These are phyloP conservation scores for Mucor circinelloides DNA, from an alignment of 371 early-diverging fungal species.

Conservation along the genomic window DNA sequence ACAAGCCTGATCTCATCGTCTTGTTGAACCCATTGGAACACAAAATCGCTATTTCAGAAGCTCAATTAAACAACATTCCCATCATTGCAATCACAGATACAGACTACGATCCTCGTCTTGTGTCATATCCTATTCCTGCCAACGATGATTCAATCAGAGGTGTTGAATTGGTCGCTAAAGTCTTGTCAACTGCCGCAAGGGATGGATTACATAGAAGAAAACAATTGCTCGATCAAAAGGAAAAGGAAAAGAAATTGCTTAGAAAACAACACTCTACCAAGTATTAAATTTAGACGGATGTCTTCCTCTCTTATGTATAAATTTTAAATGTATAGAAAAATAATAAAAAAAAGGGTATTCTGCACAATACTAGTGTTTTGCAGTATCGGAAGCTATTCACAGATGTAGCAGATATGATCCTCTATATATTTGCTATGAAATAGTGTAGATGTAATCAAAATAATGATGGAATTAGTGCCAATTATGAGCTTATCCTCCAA, in stretches of 20 bases:
- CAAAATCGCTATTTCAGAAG: conserved; percentile 81
- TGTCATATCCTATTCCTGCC: conserved; percentile 96
- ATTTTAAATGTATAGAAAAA: conserved; percentile 2
- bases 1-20: conserved; percentile 89
- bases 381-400: no score
- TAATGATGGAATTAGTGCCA: no score
- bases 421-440: no score
- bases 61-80: conserved; percentile 81
- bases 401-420: no score
- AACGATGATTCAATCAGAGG: conserved; percentile 91
- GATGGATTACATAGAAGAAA: conserved; percentile 63
- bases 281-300: background rate
- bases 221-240: conserved; percentile 39
- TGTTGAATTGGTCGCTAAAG: conserved; percentile 83
- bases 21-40: conserved; percentile 86
- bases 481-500: no score
- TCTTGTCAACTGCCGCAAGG: conserved; percentile 77
- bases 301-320: background rate
- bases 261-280: conserved; percentile 22
- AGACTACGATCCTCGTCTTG: conserved; percentile 86
- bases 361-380: no score
- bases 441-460: no score
- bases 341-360: background rate
- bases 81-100: conserved; percentile 93
- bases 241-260: conserved; percentile 31